Conservation (phyloP, 192 early-diverging fungal genomes). For the Coemansia sp. region DNA sequence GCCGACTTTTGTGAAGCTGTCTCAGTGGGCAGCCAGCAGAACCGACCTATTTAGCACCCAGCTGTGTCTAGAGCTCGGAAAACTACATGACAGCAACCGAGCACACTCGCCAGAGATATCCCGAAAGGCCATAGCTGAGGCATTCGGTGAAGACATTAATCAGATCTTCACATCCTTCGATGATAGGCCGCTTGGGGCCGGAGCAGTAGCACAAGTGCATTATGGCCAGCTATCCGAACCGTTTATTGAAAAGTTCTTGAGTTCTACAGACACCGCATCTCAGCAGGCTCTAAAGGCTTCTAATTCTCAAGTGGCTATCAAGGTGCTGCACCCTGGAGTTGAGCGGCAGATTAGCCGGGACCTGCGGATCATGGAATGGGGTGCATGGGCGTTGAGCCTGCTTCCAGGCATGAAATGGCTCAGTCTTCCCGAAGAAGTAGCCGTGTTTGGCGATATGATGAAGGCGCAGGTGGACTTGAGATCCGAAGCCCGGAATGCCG, state of each 20-base stretch:
- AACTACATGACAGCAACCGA: constrained; percentile 76
- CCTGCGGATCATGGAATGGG: constrained; percentile 74
- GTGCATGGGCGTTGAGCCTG: constrained; percentile 61
- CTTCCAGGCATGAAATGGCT: constrained; percentile 86
- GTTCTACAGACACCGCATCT: constrained; percentile 8
- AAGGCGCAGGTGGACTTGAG: constrained; percentile 80
- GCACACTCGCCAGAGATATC: constrained; percentile 77
- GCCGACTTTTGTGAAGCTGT: constrained; percentile 94
- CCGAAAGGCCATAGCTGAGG: constrained; percentile 58
- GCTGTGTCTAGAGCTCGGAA: constrained; percentile 71
- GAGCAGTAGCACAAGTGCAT: constrained; percentile 92
- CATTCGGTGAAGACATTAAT: constrained; percentile 63
- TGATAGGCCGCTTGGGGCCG: constrained; percentile 77
- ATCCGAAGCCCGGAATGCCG: constrained; percentile 73
- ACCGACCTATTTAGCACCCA: constrained; percentile 79
- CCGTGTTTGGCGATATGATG: constrained; percentile 91
- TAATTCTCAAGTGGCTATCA: constrained; percentile 70
- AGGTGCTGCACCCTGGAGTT: constrained; percentile 87
- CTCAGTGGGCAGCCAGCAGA: constrained; percentile 92
- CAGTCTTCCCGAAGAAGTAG: constrained; percentile 84
- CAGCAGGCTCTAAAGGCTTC: constrained; percentile 17
- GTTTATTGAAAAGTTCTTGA: constrained; percentile 25
- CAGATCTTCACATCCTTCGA: constrained; percentile 79
- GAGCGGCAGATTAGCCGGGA: constrained; percentile 68
- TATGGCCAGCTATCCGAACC: constrained; percentile 12